Evolutionary conservation across 441 rosid genomes (phyloP), one percentile per base, ranked within the genome.

Genomic region (Pelargonium myrrhifolium): DNA sequence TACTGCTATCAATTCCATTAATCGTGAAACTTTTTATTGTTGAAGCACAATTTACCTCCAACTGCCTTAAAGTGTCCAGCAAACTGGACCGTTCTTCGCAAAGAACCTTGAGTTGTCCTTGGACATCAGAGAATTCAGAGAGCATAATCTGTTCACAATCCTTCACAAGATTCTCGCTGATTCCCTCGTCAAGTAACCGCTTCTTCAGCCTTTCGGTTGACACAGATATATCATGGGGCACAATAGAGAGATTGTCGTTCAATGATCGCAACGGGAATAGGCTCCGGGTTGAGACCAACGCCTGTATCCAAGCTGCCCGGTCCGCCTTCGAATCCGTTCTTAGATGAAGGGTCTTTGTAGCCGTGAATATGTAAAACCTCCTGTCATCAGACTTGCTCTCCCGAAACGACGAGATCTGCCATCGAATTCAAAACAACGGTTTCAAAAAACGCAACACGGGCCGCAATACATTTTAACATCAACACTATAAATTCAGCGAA

Each of bases 301-400:
- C 97, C 80, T 87, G 97, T 51, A 94, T 78, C 99, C 99, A 94
- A 73, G 92, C 96, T 67, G 77, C 86, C 69, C 99, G 84, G 74
- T 94, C 97, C 65, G 80, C 76, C 69, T 65, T 91, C 9, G 97
- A 88, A 74, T 85, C 87, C 72, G 96, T 89, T 76, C 96, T 91
- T 74, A 94, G 76, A 77, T 94, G 99, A 74, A 93, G 91, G 31
- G 97, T 91, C 81, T 91, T 93, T 66, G 91, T 89, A 37, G 96
- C 91, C 69, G 97, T 89, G 71, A 91, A 86, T 72, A 93, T 87
- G 81, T 91, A 93, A 76, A 93, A 93, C 71, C 85, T 83, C 83
- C 87, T 78, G 68, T 86, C 87, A 67, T 93, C 99, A n/a, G 97
- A 91, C 76, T 85, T 93, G 89, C 96, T 87, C 82, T 91, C 99